phyloP scores from a whole-genome alignment of 2,329 filamentous ascomycete genomes.

The Drechslerella stenobrocha region DNA sequence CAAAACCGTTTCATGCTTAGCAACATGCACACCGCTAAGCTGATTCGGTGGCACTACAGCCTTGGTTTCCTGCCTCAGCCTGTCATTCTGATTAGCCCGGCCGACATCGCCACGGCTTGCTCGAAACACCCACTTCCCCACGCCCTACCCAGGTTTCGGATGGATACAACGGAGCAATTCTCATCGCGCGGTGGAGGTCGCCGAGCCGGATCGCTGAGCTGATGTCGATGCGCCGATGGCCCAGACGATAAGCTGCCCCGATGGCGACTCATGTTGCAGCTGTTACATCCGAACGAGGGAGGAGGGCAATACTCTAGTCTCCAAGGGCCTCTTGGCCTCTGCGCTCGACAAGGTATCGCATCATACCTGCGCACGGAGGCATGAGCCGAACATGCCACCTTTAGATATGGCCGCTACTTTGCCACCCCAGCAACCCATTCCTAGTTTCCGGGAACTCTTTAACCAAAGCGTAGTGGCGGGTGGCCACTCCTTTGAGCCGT shows the following conservation, averaged over 20 bases:
- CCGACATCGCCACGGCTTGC: conserved; percentile 22
- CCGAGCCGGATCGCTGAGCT: conserved; percentile 15
- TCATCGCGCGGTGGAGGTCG: neutral
- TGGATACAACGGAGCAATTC: conserved; percentile 33
- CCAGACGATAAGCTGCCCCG: neutral
- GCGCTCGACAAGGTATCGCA: too few species aligned
- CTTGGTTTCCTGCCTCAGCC: neutral
- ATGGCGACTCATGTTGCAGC: neutral
- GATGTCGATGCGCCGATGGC: conserved; percentile 14
- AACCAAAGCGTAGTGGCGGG: neutral
- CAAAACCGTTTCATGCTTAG: conserved; percentile 48
- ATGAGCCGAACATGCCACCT: neutral
- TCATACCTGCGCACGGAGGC: too few species aligned
- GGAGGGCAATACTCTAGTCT: neutral
- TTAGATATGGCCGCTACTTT: neutral
- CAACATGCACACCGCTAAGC: conserved; percentile 12
- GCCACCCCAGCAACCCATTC: conserved; percentile 14
- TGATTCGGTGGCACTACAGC: neutral
- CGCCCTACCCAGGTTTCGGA: conserved; percentile 33
- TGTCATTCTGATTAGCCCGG: neutral
- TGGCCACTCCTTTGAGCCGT: neutral
- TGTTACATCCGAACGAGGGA: neutral
- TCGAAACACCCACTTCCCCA: conserved; percentile 19
- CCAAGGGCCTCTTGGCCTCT: too few species aligned
- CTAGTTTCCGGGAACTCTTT: conserved; percentile 23